These are phyloP conservation scores for Aspergillus sp. DNA, from an alignment of 2,329 filamentous ascomycete genomes.

Conservation along the genomic window DNA sequence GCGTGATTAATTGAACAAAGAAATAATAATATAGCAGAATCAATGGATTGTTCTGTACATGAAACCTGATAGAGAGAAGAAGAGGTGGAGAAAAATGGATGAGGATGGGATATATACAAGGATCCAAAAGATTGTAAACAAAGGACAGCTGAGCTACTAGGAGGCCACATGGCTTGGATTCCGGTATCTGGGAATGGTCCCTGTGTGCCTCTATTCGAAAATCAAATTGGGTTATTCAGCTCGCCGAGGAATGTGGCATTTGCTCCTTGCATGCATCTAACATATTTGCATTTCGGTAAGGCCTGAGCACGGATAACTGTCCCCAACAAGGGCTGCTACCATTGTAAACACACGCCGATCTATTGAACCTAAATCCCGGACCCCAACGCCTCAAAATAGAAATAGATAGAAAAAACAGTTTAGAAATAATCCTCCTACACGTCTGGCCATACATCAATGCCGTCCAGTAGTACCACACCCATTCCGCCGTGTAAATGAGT, in stretches of 20 bases:
- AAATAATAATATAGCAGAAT: too few relatives aligned
- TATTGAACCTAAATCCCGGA: neutral
- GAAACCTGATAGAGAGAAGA: too few relatives aligned
- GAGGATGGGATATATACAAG: too few relatives aligned
- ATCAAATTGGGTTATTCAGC: neutral
- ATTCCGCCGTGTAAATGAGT: constrained; percentile 44
- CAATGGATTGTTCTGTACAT: too few relatives aligned
- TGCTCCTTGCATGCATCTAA: neutral
- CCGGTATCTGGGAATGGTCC: too few relatives aligned
- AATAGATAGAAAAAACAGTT: neutral
- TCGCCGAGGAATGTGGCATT: neutral
- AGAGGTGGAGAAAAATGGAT: too few relatives aligned
- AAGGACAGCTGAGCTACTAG: too few relatives aligned
- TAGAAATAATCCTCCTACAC: constrained; percentile 17
- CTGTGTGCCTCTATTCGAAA: too few relatives aligned
- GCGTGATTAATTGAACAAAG: too few relatives aligned
- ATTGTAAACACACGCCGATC: neutral
- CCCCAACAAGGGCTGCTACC: neutral
- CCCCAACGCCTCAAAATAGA: neutral
- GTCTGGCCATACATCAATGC: constrained; percentile 41
- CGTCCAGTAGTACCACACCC: constrained; percentile 44
- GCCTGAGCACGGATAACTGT: too few relatives aligned
- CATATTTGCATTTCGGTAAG: neutral
- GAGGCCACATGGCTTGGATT: too few relatives aligned
- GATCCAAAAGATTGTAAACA: too few relatives aligned